Evolutionary conservation across 164 flowering plant genomes (phyloP).

Genomic region (Aristolochia fimbriata): DNA sequence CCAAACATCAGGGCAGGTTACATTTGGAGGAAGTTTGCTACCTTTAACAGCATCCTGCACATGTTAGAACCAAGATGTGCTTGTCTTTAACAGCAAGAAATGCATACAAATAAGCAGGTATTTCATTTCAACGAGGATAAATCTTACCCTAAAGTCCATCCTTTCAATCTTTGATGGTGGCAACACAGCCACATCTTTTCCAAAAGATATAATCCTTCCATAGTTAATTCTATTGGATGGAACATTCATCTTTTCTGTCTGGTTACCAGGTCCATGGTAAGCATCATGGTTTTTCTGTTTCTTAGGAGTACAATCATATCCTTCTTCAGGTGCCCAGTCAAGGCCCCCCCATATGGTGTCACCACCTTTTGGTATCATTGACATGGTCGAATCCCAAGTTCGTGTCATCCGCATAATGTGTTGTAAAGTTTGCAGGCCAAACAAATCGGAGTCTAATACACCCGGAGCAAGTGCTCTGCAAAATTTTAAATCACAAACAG

Average conservation of each 20-base stretch:
- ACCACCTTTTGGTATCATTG: constrained; percentile 96
- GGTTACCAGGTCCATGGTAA: constrained; percentile 12
- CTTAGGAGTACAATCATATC: constrained; percentile 28
- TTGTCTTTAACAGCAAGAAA: no score
- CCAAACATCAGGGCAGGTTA: constrained; percentile 62
- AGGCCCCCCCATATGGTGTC: constrained; percentile 91
- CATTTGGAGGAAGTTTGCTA: constrained; percentile 26
- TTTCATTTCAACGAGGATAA: not conserved
- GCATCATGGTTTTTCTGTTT: constrained; percentile 33
- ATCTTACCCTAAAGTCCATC: constrained; percentile 60
- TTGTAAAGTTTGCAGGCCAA: constrained; percentile 68
- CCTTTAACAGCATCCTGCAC: constrained; percentile 67
- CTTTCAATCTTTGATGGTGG: constrained; percentile 53
- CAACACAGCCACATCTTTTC: constrained; percentile 61
- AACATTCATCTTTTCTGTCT: constrained; percentile 10
- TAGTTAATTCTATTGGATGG: constrained; percentile 26
- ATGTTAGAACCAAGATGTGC: not conserved
- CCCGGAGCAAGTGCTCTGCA: constrained; percentile 91
- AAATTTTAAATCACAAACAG: not conserved
- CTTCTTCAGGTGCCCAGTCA: constrained; percentile 94
- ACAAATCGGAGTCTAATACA: constrained; percentile 61
- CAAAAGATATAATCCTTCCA: constrained; percentile 87
- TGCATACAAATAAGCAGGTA: no score
- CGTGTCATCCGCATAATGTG: constrained; percentile 88
- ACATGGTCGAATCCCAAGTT: constrained; percentile 97